Base-by-base conservation (phyloP, 2,329 filamentous ascomycete species). In the Sarocladiaceae sp. region DNA sequence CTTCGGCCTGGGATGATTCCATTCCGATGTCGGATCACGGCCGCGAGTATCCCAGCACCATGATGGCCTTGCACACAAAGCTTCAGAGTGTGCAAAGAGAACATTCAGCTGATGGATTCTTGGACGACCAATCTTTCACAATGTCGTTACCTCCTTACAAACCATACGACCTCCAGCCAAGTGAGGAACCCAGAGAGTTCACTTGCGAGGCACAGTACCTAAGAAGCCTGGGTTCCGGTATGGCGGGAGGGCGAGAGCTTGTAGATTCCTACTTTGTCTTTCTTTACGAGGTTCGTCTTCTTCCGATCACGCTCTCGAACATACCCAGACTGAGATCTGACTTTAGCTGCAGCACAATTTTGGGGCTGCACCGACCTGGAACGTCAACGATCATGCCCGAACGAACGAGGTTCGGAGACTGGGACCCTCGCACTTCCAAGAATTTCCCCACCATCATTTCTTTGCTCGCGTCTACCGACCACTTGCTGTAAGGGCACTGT, bases 371-470 rank as follows among this genome's bases (percentile, higher is more conserved):
- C 56, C 62, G 4, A 18, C 26, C 6, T 43, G 40, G 40, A n/a
- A 33, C 18, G 16, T 43, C 9, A 9, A 32, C 13, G 40, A 43
- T 3, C 6, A 21, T 6, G 13, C 40, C 19, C 58, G 67, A 27
- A 51, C 53, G 43, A 62, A 64, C 46, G 48, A 50, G 9, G 57
- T 76, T 41, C 63, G 62, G 37, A 63, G 61, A 19, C 55, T 63
- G 15, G 74, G 74, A 0, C 71, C 76, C 0, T 58, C 60, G 3
- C 56, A 60, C 33, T 79, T 76, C 48, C 63, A 63, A 29, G 58
- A 58, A 0, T 80, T 80, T 44, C 76, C 76, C 2, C 64, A 70
- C 10, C 76, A 80, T 47, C 75, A 80, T 52, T 78, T 76, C 54
- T 80, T 79, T 45, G 68, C 69, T 19, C 67, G 74, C 10, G 65